These are phyloP conservation scores for Taiozyma onychis DNA, from an alignment of 1,139 yeast species.

Conservation along the genomic window DNA sequence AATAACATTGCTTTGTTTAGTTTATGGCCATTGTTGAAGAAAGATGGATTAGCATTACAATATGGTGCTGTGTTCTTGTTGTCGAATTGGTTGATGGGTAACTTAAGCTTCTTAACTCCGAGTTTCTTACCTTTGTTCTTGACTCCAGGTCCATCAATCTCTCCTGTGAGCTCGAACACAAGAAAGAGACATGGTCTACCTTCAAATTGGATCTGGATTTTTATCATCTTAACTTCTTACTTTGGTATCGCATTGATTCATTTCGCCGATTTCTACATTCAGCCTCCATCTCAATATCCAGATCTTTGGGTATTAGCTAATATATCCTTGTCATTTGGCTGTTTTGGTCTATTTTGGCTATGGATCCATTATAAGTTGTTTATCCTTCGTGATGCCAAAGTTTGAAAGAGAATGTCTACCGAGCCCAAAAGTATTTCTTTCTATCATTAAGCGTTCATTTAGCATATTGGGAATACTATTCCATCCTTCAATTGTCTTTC, in stretches of 20 bases:
- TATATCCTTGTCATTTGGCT: constrained; percentile 65
- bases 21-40: constrained; percentile 77
- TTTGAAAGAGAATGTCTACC: background rate
- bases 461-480: constrained; percentile 32
- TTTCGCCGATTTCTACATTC: constrained; percentile 41
- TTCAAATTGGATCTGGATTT: constrained; percentile 45
- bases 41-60: constrained; percentile 71
- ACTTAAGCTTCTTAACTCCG: constrained; percentile 38
- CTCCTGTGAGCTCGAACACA: constrained; percentile 25
- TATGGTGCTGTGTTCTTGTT: constrained; percentile 54
- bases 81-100: constrained; percentile 84
- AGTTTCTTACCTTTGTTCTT: constrained; percentile 35
- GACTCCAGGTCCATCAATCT: constrained; percentile 38
- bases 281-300: constrained; percentile 62
- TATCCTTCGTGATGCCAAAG: constrained; percentile 22
- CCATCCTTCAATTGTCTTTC: constrained; percentile 41
- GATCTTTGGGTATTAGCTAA: constrained; percentile 84
- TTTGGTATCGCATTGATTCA: constrained; percentile 48
- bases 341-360: constrained; percentile 70
- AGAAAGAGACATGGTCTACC: constrained; percentile 46
- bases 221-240: constrained; percentile 56
- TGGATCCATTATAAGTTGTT: constrained; percentile 61
- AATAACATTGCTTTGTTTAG: constrained; percentile 81
- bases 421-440: background rate
- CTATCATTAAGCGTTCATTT: background rate